Conservation (phyloP, 495 filamentous ascomycete species). For the Podospora australis region DNA sequence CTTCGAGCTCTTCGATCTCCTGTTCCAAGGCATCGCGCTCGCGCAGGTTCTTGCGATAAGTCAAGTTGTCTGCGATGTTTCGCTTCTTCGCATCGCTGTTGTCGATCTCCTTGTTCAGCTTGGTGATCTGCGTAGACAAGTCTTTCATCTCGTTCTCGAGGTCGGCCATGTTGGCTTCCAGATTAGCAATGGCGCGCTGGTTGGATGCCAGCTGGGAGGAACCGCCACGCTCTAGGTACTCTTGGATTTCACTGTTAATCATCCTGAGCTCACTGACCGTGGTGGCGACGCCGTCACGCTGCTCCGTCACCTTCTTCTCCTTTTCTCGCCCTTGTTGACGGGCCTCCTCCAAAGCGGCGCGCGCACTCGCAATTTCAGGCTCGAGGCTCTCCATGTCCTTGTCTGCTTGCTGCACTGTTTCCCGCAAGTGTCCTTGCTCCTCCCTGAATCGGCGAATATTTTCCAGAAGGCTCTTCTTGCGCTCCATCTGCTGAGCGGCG, state of each 20-base stretch:
- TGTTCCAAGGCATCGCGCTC: slow-evolving; percentile 56
- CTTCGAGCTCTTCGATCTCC: slow-evolving; percentile 72
- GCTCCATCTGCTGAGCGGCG: slow-evolving; percentile 67
- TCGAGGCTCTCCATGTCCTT: slow-evolving; percentile 60
- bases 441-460: slow-evolving; percentile 68
- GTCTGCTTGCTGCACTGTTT: slow-evolving; percentile 59
- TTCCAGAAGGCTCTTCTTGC: slow-evolving; percentile 58
- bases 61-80: slow-evolving; percentile 79
- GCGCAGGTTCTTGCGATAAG: slow-evolving; percentile 66
- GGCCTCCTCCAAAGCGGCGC: slow-evolving; percentile 67
- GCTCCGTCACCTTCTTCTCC: slow-evolving; percentile 67
- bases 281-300: slow-evolving; percentile 61
- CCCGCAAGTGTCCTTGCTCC: slow-evolving; percentile 59
- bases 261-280: slow-evolving; percentile 70
- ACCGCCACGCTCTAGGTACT: slow-evolving; percentile 72
- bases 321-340: slow-evolving; percentile 61
- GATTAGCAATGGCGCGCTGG: slow-evolving; percentile 57
- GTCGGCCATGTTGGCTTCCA: slow-evolving; percentile 58
- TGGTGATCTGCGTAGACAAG: slow-evolving; percentile 64
- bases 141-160: slow-evolving; percentile 61
- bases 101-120: slow-evolving; percentile 67
- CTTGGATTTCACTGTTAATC: slow-evolving; percentile 69
- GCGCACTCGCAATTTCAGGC: slow-evolving; percentile 68
- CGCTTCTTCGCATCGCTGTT: slow-evolving; percentile 73
- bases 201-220: slow-evolving; percentile 61